Evolutionary conservation across 805 yeast species (phyloP), one percentile per base, ranked within the genome.

Genomic region (Starmerella potacharoeniae): DNA sequence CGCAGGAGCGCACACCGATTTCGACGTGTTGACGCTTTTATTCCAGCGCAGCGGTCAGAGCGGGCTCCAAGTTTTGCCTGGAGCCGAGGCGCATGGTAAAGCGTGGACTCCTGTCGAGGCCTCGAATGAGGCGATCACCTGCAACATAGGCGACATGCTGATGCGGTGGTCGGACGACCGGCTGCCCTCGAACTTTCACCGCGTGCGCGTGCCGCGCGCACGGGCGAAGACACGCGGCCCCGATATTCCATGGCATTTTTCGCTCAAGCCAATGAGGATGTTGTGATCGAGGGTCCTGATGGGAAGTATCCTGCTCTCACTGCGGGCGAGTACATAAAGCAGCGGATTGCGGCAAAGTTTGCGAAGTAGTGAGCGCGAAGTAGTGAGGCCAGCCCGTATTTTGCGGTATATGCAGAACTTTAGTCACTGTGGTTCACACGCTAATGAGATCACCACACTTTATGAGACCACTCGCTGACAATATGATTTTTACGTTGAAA

Each of bases 91-190:
- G 9, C 49, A 42, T 4, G 33, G 39, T 2, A 54, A 44, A 13
- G 54, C 53, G 16, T 58, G 61, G 61, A 56, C 61, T 5, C 53
- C 57, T 3, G 55, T 58, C 10, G 36, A 42, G 30, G 55, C 61
- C 14, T 34, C 31, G 13, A 44, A 56, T 45, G 46, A 55, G n/a
- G 48, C 49, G 2, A 58, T 58, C 28, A 58, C 61, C 3, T 58
- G 61, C 48, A 58, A 58, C 40, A 58, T 58, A 13, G 61, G 61
- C 16, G 61, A 58, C 42, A 58, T 58, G 61, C 53, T 58, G 16
- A 56, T 55, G 59, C 52, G 59, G 6, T 58, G 61, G 61, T 45
- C 53, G 16, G 59, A 56, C 36, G 59, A 58, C 41, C 30, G 44
- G 34, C 49, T 58, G 17, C 51, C 48, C 33, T 58, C 61, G 5